Percentiles rank a stretch among this genome's conserved stretches.
Conservation (phyloP, 73 alveolate genomes). For the Tetrahymena malaccensis region DNA sequence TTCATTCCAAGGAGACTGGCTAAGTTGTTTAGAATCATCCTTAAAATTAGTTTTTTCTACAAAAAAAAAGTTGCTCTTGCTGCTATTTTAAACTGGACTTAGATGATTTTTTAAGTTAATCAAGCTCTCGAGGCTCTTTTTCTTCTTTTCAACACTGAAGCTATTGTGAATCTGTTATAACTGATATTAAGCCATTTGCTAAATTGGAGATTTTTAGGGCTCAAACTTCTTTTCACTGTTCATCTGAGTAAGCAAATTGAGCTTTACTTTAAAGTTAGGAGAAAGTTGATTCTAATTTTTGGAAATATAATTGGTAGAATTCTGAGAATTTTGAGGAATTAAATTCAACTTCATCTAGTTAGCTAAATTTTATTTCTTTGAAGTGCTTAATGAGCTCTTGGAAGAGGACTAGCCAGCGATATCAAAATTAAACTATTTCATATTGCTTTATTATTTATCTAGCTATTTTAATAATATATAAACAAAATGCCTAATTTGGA, state of each 20-base stretch:
- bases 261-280: not conserved
- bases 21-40: not conserved
- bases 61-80: not conserved
- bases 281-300: not conserved
- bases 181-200: not conserved
- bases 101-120: not conserved
- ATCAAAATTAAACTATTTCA: not conserved
- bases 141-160: not conserved
- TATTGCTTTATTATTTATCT: not conserved
- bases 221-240: not conserved
- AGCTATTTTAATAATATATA: not conserved
- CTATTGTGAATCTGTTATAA: not conserved
- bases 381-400: not conserved
- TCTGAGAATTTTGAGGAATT: not conserved
- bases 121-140: not conserved
- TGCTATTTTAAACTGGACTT: not conserved
- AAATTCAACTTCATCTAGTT: not conserved
- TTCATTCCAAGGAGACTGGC: not conserved
- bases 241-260: not conserved
- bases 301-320: not conserved
- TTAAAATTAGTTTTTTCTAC: not conserved
- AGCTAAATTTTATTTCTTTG: not conserved
- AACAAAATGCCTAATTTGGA: too few relatives aligned
- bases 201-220: not conserved
- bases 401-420: not conserved